Base-by-base conservation (phyloP, 1,284 basidiomycete genomes). In the Heterobasidion parviporum region DNA sequence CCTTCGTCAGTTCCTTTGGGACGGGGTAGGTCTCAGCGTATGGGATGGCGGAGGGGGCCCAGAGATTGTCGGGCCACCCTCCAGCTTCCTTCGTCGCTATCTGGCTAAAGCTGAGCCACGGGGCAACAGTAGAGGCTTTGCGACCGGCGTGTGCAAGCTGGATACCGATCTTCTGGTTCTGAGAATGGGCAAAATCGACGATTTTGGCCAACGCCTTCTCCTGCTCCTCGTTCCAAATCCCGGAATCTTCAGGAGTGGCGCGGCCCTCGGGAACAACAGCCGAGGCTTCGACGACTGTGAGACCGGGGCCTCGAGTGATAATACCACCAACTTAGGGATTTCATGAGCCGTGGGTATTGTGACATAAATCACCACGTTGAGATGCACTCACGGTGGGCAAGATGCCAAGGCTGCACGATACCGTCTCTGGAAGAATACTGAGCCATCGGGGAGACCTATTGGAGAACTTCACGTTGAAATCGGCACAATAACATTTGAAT, bases 131-230 rank as follows among this genome's bases (percentile, higher is more conserved):
- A 12, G 80, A 82, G 0, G 86, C 85, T 67, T 92, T 91, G 43
- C 89, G 74, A 0, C 89, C 89, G 0, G 87, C 88, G 67, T 92
- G 89, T 1, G 82, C 83, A 15, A 93, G 77, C 66, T 93, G 89
- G 51, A 92, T 76, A 5, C 84, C 89, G 16, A 89, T 80, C 61
- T 78, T 79, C 50, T 78, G 71, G 50, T 78, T 77, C 64, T 87
- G 79, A 20, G 78, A 70, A 66, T 89, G 87, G 44, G 80, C 75
- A 61, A 85, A 87, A 47, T 84, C 75, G 56, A 89, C 83, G 56
- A 91, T 78, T 26, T 80, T 76, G 62, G 79, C 79, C 56, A 87
- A 72, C 0, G 83, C 79, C 35, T 73, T 76, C 48, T 89, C 81
- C 53, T 92, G 89, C 9, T 73, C 74, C 67, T 90, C 87, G 18